A percentile compares a stretch with the other conserved stretches of the same genome.
Evolutionary conservation across 352 stramenopile genomes (phyloP).

Genomic region (Globisporangium acanthophoron): DNA sequence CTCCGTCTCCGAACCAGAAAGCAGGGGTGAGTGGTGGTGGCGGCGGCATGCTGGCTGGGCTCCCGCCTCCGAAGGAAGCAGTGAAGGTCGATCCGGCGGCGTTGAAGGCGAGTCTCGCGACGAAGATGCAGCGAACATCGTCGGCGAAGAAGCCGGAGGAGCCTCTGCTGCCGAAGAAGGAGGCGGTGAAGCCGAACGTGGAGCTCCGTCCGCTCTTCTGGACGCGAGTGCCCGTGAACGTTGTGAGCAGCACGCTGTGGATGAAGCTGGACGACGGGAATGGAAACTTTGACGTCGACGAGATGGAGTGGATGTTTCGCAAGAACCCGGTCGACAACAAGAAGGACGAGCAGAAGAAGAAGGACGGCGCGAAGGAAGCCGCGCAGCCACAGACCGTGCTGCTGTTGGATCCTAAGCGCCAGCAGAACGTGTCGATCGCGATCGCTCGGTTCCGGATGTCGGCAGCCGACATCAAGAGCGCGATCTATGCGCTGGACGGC

Average conservation of each 20-base stretch:
- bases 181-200: constrained; percentile 81
- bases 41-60: constrained; percentile 38
- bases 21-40: constrained; percentile 8
- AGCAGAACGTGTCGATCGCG: constrained; percentile 98
- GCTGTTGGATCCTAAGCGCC: constrained; percentile 94
- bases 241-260: constrained; percentile 84
- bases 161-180: constrained; percentile 79
- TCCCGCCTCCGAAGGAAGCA: constrained; percentile 56
- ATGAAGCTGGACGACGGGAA: constrained; percentile 77
- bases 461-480: constrained; percentile 76
- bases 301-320: constrained; percentile 89
- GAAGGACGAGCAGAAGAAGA: constrained; percentile 79
- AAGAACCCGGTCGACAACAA: constrained; percentile 65
- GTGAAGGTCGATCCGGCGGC: constrained; percentile 64
- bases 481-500: constrained; percentile 80
- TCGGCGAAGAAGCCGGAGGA: constrained; percentile 56
- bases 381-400: constrained; percentile 61
- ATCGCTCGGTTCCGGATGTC: constrained; percentile 95
- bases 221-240: constrained; percentile 82
- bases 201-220: constrained; percentile 87
- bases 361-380: constrained; percentile 41
- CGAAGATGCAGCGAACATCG: constrained; percentile 35
- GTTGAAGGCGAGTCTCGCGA: constrained; percentile 51
- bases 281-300: constrained; percentile 59
- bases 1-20: constrained; percentile 66